phyloP scores from a whole-genome alignment of 1,284 basidiomycete genomes.

The Puccinia hordei region DNA sequence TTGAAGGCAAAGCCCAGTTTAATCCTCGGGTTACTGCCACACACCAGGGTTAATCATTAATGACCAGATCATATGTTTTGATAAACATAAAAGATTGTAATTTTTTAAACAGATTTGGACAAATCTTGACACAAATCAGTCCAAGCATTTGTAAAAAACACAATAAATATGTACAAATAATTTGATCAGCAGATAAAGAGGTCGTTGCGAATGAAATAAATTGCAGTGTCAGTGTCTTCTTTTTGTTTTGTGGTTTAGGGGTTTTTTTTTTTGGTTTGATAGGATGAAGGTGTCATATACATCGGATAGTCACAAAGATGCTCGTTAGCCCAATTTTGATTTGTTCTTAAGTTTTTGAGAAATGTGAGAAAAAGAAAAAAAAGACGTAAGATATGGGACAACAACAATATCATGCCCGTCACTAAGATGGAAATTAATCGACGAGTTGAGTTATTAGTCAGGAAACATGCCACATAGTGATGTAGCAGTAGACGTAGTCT shows the following conservation, averaged over 20 bases:
- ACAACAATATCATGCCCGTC: neutral
- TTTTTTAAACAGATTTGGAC: too few relatives aligned
- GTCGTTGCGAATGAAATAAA: neutral
- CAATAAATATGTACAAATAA: neutral
- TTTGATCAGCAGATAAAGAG: neutral
- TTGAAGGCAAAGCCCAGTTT: too few relatives aligned
- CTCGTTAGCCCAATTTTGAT: neutral
- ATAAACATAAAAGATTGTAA: too few relatives aligned
- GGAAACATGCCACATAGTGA: neutral
- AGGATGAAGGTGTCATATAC: neutral
- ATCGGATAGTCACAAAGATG: neutral
- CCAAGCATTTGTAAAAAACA: too few relatives aligned
- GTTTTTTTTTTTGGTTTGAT: neutral
- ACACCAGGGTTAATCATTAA: too few relatives aligned
- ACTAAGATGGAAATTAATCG: conserved; percentile 3
- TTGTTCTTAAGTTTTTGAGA: neutral
- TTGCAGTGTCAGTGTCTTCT: neutral
- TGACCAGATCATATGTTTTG: too few relatives aligned
- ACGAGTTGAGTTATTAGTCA: neutral
- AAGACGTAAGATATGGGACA: neutral
- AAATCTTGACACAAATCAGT: too few relatives aligned
- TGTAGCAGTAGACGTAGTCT: neutral
- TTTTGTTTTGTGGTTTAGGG: too few relatives aligned
- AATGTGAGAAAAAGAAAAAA: neutral
- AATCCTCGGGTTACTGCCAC: too few relatives aligned